Evolutionary conservation across 176 grass and related monocot genomes (phyloP), one percentile per base, ranked within the genome.

Genomic region (Aechmea fasciata): DNA sequence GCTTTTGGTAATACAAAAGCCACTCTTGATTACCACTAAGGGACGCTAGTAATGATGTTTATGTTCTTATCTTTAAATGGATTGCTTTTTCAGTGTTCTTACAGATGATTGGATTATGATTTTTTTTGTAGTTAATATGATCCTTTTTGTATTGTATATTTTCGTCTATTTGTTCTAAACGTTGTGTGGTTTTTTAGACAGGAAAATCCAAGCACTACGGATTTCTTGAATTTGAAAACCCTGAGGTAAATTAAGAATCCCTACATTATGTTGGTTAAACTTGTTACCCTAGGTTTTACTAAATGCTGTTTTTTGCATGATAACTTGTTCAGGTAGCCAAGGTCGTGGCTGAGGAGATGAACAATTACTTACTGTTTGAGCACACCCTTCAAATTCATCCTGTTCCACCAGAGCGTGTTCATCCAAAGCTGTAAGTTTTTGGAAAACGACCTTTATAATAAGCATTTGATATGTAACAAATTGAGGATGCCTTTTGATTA

Each of bases 131-230:
- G 33, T 41, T 41, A 41, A 41, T 41, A 41, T 41, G 33, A 41
- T 41, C 33, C 33, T 41, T 41, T 41, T 41, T 41, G 33, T 41
- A 41, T 41, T 7, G 6, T 41, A 41, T 41, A 41, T 10, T 13
- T 70, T 55, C 66, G 13, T 79, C 10, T 65, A 12, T 13, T 3
- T 25, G 4, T 47, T 47, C 85, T 66, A 82, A 79, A n/a, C 67
- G 29, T 68, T 63, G 10, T 78, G 8, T 78, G 2, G 48, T 74
- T 47, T 64, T 77, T 52, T 75, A 96, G 94, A 92, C 89, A 49
- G 94, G 94, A 69, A 97, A 93, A 65, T 97, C 94, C 15, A 97
- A 93, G 71, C 89, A 97, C 64, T 97, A 97, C 82, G 94, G 81
- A 66, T 97, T 79, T 53, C 73, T 97, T 14, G 89, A 97, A 85